A percentile compares a stretch with the other conserved stretches of the same genome.
Conservation (phyloP, 2,329 filamentous ascomycete species). For the Stachybotrys echinatus region DNA sequence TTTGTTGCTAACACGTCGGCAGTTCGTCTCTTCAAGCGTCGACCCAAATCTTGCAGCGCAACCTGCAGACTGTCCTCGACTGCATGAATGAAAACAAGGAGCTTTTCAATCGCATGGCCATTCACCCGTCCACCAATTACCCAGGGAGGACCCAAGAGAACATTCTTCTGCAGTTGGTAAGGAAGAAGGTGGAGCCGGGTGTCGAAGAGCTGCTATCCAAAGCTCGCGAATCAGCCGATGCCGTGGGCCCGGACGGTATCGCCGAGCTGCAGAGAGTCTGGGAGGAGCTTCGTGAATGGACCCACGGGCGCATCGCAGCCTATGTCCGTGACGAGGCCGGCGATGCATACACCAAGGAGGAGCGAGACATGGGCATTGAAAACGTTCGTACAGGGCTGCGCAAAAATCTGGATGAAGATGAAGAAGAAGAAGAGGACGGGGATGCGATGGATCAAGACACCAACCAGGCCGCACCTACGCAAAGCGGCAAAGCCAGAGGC, state of each 20-base stretch:
- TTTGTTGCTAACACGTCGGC: slow-evolving; percentile 7
- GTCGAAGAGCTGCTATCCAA: slow-evolving; percentile 69
- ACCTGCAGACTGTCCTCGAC: slow-evolving; percentile 61
- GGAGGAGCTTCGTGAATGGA: slow-evolving; percentile 38
- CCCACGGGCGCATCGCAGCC: slow-evolving; percentile 31
- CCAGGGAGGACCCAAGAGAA: slow-evolving; percentile 63
- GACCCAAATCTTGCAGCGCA: slow-evolving; percentile 64
- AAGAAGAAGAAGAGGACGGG: slow-evolving; percentile 53
- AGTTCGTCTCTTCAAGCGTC: slow-evolving; percentile 71
- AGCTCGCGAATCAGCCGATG: slow-evolving; percentile 44
- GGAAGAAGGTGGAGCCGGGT: slow-evolving; percentile 77
- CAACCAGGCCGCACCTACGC: slow-evolving; percentile 8
- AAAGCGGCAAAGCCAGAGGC: slow-evolving; percentile 17
- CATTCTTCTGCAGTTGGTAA: slow-evolving; percentile 64
- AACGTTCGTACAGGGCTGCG: slow-evolving; percentile 68
- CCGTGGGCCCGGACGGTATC: slow-evolving; percentile 38
- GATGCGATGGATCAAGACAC: slow-evolving; percentile 27
- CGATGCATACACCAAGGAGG: slow-evolving; percentile 68
- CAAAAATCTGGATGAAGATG: slow-evolving; percentile 45
- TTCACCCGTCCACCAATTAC: slow-evolving; percentile 72
- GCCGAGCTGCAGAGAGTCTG: slow-evolving; percentile 50
- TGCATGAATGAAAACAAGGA: slow-evolving; percentile 60
- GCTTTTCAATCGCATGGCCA: slow-evolving; percentile 64
- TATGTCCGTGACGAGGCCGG: slow-evolving; percentile 38
- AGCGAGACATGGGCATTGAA: slow-evolving; percentile 60